Evolutionary conservation across 805 yeast genomes (phyloP).

Genomic region (Alloascoidea hylecoeti): DNA sequence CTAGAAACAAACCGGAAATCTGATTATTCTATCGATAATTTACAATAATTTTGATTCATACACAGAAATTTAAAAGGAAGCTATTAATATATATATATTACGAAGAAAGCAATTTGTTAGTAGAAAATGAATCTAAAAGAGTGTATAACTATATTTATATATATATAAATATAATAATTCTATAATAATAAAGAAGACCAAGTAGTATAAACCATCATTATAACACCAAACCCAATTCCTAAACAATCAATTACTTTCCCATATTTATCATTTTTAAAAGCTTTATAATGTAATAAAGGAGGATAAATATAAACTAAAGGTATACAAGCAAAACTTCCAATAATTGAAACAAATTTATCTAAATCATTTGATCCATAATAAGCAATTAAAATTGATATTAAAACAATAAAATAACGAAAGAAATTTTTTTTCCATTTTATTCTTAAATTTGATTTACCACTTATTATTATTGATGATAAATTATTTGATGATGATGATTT

Average conservation of each 20-base stretch:
- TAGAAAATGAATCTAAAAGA: no score
- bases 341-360: slow-evolving; percentile 85
- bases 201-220: slow-evolving; percentile 50
- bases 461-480: no score
- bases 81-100: no score
- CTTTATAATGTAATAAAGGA: slow-evolving; percentile 64
- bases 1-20: no score
- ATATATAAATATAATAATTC: no score
- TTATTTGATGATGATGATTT: slow-evolving; percentile 12
- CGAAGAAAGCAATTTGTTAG: no score
- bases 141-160: no score
- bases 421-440: slow-evolving; percentile 84
- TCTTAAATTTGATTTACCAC: slow-evolving; percentile 63
- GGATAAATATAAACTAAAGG: slow-evolving; percentile 94
- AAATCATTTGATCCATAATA: slow-evolving; percentile 81
- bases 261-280: slow-evolving; percentile 13
- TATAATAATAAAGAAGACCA: slow-evolving; percentile 7
- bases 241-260: slow-evolving; percentile 18
- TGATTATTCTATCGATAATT: no score
- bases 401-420: slow-evolving; percentile 49
- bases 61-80: no score
- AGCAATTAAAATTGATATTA: slow-evolving; percentile 55
- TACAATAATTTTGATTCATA: no score
- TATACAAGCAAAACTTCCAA: slow-evolving; percentile 91
- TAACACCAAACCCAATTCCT: slow-evolving; percentile 29